Percentiles rank a stretch among this genome's conserved stretches.
Conservation (phyloP, 2,329 filamentous ascomycete species). For the Penicillium fuscoglaucum region DNA sequence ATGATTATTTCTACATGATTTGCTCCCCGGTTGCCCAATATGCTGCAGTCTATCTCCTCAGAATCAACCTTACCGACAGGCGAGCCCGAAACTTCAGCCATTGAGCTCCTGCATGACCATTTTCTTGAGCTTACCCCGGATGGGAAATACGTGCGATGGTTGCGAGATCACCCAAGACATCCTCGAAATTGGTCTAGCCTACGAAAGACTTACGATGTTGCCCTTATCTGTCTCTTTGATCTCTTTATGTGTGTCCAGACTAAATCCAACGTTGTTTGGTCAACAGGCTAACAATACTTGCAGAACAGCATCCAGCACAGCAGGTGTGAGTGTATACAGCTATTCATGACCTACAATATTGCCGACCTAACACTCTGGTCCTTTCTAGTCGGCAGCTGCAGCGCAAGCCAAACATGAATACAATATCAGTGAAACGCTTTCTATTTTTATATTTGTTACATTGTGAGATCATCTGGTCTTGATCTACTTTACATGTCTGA, state of each 20-base stretch:
- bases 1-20: background rate
- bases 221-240: constrained; percentile 32
- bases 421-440: constrained; percentile 24
- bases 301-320: constrained; percentile 39
- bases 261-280: no score
- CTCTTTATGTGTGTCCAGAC: constrained; percentile 33
- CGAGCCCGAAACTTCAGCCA: constrained; percentile 16
- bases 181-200: constrained; percentile 34
- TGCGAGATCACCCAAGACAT: constrained; percentile 30
- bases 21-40: constrained; percentile 7
- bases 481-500: constrained; percentile 2
- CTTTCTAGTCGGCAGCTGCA: constrained; percentile 32
- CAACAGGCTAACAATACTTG: constrained; percentile 12
- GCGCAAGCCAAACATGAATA: constrained; percentile 30
- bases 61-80: constrained; percentile 4
- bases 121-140: constrained; percentile 33
- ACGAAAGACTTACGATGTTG: constrained; percentile 33
- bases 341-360: background rate
- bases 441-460: constrained; percentile 37
- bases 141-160: constrained; percentile 35
- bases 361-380: background rate
- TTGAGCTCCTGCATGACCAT: constrained; percentile 25
- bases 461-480: constrained; percentile 18
- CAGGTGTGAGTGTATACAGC: constrained; percentile 30
- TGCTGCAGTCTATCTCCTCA: constrained; percentile 17